These are phyloP conservation scores for Tricholoma terreum DNA, from an alignment of 768 basidiomycete genomes.

Conservation along the genomic window DNA sequence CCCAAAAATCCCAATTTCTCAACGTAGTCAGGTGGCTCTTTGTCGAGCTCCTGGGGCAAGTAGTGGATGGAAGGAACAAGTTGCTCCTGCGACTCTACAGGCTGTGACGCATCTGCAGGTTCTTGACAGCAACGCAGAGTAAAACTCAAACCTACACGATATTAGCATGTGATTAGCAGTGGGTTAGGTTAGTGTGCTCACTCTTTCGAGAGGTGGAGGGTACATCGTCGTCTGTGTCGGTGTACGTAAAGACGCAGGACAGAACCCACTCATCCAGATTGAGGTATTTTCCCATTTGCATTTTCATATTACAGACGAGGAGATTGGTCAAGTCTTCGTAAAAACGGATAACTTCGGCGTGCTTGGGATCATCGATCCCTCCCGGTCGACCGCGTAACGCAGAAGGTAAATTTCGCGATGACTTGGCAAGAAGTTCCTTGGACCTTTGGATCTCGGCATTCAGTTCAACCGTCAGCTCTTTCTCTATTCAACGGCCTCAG, in stretches of 20 bases:
- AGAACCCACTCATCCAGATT: constrained; percentile 59
- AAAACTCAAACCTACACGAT: constrained; percentile 56
- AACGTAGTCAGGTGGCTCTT: constrained; percentile 55
- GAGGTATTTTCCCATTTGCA: constrained; percentile 32
- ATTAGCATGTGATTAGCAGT: not conserved
- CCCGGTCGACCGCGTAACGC: constrained; percentile 33
- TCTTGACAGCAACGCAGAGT: constrained; percentile 49
- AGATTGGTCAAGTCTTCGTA: constrained; percentile 89
- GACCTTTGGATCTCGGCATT: constrained; percentile 61
- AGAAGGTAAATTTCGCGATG: constrained; percentile 39
- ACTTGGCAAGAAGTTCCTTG: constrained; percentile 40
- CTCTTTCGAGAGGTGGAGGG: constrained; percentile 31
- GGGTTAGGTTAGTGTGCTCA: constrained; percentile 27
- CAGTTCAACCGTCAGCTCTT: constrained; percentile 51
- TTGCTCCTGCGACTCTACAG: constrained; percentile 34
- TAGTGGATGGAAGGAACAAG: constrained; percentile 54
- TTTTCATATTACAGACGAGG: constrained; percentile 61
- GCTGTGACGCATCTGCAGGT: constrained; percentile 24
- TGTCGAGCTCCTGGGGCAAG: constrained; percentile 60
- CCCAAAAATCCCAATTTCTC: constrained; percentile 59
- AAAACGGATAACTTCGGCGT: constrained; percentile 58
- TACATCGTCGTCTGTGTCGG: constrained; percentile 23
- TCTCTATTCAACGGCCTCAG: constrained; percentile 34
- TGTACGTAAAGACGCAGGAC: constrained; percentile 66
- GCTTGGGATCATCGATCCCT: constrained; percentile 51